These are phyloP conservation scores for Eimeria tenella DNA, from an alignment of 169 alveolate species.

Conservation along the genomic window DNA sequence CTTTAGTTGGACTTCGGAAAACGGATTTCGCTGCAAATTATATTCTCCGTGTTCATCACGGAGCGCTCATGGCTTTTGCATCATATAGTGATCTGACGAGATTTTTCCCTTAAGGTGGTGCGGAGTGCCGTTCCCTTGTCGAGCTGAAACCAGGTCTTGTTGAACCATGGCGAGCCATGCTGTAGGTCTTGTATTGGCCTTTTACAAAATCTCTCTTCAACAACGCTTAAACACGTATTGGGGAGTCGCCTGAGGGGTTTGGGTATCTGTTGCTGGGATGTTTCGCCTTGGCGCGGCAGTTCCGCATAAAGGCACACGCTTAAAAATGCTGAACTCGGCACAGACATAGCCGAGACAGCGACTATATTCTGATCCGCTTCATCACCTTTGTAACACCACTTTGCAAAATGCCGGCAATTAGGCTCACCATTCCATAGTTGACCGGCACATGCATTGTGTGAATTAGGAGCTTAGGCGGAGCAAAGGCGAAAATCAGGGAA, in stretches of 20 bases:
- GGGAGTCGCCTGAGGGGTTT: too few relatives aligned
- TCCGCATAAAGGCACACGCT: too few relatives aligned
- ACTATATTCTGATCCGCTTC: too few relatives aligned
- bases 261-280: too few relatives aligned
- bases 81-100: conserved; percentile 15
- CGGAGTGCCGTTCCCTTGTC: conserved; percentile 53
- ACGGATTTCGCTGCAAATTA: not conserved
- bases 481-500: not conserved
- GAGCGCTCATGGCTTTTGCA: conserved; percentile 39
- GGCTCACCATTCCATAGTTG: not conserved
- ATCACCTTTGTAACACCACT: too few relatives aligned
- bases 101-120: conserved; percentile 45
- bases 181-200: not conserved
- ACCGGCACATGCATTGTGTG: not conserved
- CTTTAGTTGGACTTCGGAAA: not conserved
- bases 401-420: not conserved
- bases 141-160: conserved; percentile 34
- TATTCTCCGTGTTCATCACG: conserved; percentile 18
- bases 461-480: not conserved
- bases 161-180: conserved; percentile 71
- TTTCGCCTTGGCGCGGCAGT: too few relatives aligned
- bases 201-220: too few relatives aligned
- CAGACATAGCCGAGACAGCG: too few relatives aligned
- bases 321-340: too few relatives aligned
- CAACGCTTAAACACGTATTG: too few relatives aligned